phyloP scores from a whole-genome alignment of 2,329 filamentous ascomycete species.

The Tothia fuscella region DNA sequence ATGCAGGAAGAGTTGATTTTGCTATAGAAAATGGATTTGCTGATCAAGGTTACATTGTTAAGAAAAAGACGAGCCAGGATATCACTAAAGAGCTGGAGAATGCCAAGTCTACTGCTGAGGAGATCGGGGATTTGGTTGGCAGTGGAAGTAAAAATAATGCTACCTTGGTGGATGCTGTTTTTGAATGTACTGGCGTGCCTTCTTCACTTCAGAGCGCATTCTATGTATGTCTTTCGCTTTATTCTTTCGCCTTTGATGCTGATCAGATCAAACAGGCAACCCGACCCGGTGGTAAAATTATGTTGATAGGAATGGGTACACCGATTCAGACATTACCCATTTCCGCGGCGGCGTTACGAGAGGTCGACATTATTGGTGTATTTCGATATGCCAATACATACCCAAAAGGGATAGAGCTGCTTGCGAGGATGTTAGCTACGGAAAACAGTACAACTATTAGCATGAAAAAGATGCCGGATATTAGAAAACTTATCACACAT shows the following conservation, averaged over 20 bases:
- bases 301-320: slow-evolving; percentile 71
- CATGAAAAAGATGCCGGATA: slow-evolving; percentile 41
- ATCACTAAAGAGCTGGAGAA: slow-evolving; percentile 51
- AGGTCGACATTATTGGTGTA: slow-evolving; percentile 67
- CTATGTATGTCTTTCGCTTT: slow-evolving; percentile 36
- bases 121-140: no score
- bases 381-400: slow-evolving; percentile 72
- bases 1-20: slow-evolving; percentile 43
- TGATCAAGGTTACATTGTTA: slow-evolving; percentile 32
- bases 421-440: slow-evolving; percentile 26
- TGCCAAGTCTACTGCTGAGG: slow-evolving; percentile 54
- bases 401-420: slow-evolving; percentile 53
- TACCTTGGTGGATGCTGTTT: slow-evolving; percentile 49
- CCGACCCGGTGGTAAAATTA: slow-evolving; percentile 55
- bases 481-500: slow-evolving; percentile 64
- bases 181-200: slow-evolving; percentile 69
- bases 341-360: slow-evolving; percentile 58
- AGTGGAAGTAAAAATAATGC: slow-evolving; percentile 39
- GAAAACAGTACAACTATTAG: neutral
- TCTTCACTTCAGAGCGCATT: slow-evolving; percentile 64
- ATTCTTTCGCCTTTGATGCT: neutral
- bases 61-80: slow-evolving; percentile 33
- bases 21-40: slow-evolving; percentile 39
- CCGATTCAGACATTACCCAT: slow-evolving; percentile 64
- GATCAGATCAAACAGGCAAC: slow-evolving; percentile 34